These are phyloP conservation scores for Fraxinus baroniana DNA, from an alignment of 305 asterid species.

Conservation along the genomic window DNA sequence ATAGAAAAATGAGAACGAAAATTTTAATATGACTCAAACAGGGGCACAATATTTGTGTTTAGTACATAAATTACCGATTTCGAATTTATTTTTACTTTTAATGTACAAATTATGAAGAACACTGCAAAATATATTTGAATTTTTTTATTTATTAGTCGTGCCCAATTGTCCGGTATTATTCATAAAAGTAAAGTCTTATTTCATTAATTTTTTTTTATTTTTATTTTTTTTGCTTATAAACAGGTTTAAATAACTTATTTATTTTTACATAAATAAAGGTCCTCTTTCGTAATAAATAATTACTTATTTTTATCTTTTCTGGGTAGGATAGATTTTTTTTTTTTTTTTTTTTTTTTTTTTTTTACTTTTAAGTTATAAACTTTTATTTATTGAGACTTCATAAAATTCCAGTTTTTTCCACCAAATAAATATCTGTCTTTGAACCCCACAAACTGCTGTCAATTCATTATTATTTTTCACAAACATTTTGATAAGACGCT, in stretches of 20 bases:
- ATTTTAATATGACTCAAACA: too few relatives aligned
- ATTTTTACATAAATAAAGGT: neutral
- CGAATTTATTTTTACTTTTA: neutral
- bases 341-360: neutral
- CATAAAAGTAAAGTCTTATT: neutral
- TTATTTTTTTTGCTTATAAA: neutral
- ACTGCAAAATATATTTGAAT: neutral
- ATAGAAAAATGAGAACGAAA: too few relatives aligned
- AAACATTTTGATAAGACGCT: constrained; percentile 38
- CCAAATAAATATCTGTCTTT: constrained; percentile 68
- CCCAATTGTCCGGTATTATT: neutral
- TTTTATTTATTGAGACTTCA: constrained; percentile 7
- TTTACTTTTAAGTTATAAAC: neutral
- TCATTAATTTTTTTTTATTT: neutral
- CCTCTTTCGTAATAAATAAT: neutral
- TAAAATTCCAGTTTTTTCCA: constrained; percentile 33
- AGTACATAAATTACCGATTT: neutral
- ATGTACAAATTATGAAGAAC: neutral
- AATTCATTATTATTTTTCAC: constrained; percentile 55
- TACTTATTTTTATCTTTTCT: neutral
- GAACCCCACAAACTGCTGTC: constrained; percentile 84
- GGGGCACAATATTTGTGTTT: neutral
- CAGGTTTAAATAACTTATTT: neutral
- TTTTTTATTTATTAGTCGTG: neutral
- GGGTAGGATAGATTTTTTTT: neutral